Base-by-base conservation (phyloP, 257 asterid species). In the Galeopsis tetrahit region DNA sequence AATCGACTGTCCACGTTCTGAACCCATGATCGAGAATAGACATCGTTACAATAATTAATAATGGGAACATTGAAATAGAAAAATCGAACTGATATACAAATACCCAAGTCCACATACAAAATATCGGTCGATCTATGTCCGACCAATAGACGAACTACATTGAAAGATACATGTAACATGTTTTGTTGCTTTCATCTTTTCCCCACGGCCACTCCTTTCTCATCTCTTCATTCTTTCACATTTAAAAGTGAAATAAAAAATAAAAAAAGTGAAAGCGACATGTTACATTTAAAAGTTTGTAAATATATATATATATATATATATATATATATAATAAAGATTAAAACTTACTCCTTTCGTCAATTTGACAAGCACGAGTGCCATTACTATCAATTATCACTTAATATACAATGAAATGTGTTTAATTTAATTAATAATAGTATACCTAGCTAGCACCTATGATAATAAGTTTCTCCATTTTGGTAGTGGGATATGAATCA, bases 181-280 rank as follows among this genome's bases (percentile, higher is more conserved):
- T 78, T 81, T 67, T 71, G 88, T 84, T 63, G 79, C 81, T 84
- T 82, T 85, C 62, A 21, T 56, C 94, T 77, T 84, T 89, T 77
- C 4, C 75, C 44, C 69, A 71, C 66, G 83, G 86, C 48, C 81
- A 85, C 56, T 80, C 77, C 80, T 63, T 71, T 76, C 48, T 82
- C 71, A 79, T 84, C 83, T 81, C 31, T 62, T 62, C 34, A 44
- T 76, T 75, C 59, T 79, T 68, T 67, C 79, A 61, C 32, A 69
- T 61, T 5, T 33, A 63, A 21, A 6, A 2, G 13, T n/a, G n/a
- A n/a, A n/a, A n/a, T n/a, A n/a, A n/a, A n/a, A n/a, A n/a, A n/a
- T n/a, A n/a, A n/a, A n/a, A n/a, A n/a, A n/a, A n/a, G n/a, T n/a
- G n/a, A n/a, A n/a, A 0, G 2, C 0, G 59, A 44, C 75, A 75